phyloP scores from a whole-genome alignment of 1,284 basidiomycete species.

The Marasmius oreades region DNA sequence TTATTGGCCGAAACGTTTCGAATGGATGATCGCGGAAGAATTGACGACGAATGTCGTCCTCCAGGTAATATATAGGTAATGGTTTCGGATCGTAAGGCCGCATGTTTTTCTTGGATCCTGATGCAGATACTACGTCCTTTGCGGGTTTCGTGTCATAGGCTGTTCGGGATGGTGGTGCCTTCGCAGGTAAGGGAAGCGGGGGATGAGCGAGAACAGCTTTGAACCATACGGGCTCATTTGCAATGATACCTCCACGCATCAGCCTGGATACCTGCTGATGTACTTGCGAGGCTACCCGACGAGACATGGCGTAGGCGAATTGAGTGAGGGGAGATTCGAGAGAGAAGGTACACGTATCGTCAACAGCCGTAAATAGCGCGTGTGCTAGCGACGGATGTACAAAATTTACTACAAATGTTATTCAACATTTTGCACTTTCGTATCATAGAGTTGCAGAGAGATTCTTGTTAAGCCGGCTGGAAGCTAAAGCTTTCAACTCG shows the following conservation, averaged over 20 bases:
- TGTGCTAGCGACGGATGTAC: too few relatives aligned
- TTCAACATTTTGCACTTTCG: too few relatives aligned
- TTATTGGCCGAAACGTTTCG: conserved; percentile 83
- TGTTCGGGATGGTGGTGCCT: conserved; percentile 58
- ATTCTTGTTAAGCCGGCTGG: too few relatives aligned
- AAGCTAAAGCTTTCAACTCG: too few relatives aligned
- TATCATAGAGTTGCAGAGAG: too few relatives aligned
- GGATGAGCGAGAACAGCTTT: conserved; percentile 85
- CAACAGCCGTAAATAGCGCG: not conserved
- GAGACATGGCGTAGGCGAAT: conserved; percentile 54
- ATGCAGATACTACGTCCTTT: conserved; percentile 12
- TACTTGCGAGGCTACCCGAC: conserved; percentile 84
- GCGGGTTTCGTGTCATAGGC: conserved; percentile 39
- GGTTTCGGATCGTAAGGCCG: conserved; percentile 52
- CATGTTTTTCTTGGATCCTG: conserved; percentile 31
- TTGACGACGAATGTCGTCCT: conserved; percentile 84
- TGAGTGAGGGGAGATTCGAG: not conserved
- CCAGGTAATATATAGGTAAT: conserved; percentile 72
- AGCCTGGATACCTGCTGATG: conserved; percentile 87
- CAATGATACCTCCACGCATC: conserved; percentile 67
- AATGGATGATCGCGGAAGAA: conserved; percentile 98
- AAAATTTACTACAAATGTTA: too few relatives aligned
- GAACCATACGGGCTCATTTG: conserved; percentile 80
- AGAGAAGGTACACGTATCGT: not conserved
- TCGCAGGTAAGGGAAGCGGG: conserved; percentile 80